A percentile compares a stretch with the other conserved stretches of the same genome.
Conservation (phyloP, 495 filamentous ascomycete species). For the Aspergillus carlsbadensis region DNA sequence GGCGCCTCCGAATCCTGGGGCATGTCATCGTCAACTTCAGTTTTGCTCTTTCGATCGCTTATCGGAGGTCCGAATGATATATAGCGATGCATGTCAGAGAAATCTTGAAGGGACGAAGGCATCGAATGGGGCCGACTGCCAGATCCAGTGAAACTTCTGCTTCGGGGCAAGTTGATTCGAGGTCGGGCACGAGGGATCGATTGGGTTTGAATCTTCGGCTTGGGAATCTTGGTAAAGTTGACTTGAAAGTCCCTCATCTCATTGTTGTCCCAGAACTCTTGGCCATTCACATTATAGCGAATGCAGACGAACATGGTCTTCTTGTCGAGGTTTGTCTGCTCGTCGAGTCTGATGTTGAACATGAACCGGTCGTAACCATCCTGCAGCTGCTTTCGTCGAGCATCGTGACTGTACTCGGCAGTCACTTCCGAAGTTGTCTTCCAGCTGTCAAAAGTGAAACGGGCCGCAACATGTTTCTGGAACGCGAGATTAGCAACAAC, state of each 20-base stretch:
- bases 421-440: conserved; percentile 93
- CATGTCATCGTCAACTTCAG: conserved; percentile 25
- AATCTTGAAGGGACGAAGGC: conserved; percentile 68
- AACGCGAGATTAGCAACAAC: conserved; percentile 88
- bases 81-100: conserved; percentile 58
- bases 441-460: conserved; percentile 97
- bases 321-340: conserved; percentile 82
- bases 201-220: conserved; percentile 56
- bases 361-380: conserved; percentile 83
- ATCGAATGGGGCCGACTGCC: conserved; percentile 59
- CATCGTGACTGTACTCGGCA: conserved; percentile 82
- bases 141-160: conserved; percentile 53
- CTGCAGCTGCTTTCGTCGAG: conserved; percentile 61
- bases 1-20: conserved; percentile 38
- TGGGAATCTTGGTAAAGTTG: conserved; percentile 79
- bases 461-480: conserved; percentile 81
- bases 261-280: conserved; percentile 97
- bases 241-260: conserved; percentile 80
- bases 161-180: conserved; percentile 73
- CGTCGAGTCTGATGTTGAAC: conserved; percentile 90
- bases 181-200: conserved; percentile 47
- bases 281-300: conserved; percentile 78
- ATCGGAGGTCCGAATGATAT: conserved; percentile 56
- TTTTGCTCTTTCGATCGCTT: conserved; percentile 53
- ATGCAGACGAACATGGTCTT: conserved; percentile 93